Conservation (phyloP, 2,329 filamentous ascomycete genomes). For the Chrysosporium keratinophilum region DNA sequence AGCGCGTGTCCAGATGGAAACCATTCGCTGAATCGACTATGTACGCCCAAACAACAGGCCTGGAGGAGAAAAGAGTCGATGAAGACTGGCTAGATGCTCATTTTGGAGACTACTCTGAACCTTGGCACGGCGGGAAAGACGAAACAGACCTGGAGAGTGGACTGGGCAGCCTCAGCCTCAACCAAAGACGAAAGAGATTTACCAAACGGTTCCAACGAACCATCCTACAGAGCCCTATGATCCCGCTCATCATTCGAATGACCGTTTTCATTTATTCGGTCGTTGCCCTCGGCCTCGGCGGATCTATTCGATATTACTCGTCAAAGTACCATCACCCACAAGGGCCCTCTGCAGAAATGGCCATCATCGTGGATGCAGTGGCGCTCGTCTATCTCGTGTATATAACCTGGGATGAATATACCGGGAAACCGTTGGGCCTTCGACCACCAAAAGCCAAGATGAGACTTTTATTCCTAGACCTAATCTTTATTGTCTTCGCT, state of each 20-base stretch:
- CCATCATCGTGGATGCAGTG: slow-evolving; percentile 76
- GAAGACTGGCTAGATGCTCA: slow-evolving; percentile 39
- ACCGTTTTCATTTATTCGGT: slow-evolving; percentile 74
- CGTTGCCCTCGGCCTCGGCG: slow-evolving; percentile 67
- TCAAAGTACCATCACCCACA: slow-evolving; percentile 42
- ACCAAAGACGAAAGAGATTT: slow-evolving; percentile 43
- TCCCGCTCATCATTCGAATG: slow-evolving; percentile 73
- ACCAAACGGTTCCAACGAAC: slow-evolving; percentile 55
- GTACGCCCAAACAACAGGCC: slow-evolving; percentile 31
- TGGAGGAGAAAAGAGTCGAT: slow-evolving; percentile 34
- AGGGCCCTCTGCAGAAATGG: slow-evolving; percentile 72
- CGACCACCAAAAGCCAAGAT: slow-evolving; percentile 77
- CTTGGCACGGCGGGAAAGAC: slow-evolving; percentile 44
- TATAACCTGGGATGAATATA: slow-evolving; percentile 95
- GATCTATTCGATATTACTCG: slow-evolving; percentile 58
- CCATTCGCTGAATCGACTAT: slow-evolving; percentile 36
- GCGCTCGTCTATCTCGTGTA: slow-evolving; percentile 85
- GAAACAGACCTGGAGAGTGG: slow-evolving; percentile 43
- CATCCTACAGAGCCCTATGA: slow-evolving; percentile 69
- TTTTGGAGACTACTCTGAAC: slow-evolving; percentile 36
- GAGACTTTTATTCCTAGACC: slow-evolving; percentile 76
- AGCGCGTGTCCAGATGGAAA: slow-evolving; percentile 39
- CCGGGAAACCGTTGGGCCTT: slow-evolving; percentile 79
- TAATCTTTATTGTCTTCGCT: slow-evolving; percentile 96
- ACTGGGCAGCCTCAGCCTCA: slow-evolving; percentile 41